A percentile compares a stretch with the other conserved stretches of the same genome.
Evolutionary conservation across 306 rosid species (phyloP).

Genomic region (Acacia acuminata): DNA sequence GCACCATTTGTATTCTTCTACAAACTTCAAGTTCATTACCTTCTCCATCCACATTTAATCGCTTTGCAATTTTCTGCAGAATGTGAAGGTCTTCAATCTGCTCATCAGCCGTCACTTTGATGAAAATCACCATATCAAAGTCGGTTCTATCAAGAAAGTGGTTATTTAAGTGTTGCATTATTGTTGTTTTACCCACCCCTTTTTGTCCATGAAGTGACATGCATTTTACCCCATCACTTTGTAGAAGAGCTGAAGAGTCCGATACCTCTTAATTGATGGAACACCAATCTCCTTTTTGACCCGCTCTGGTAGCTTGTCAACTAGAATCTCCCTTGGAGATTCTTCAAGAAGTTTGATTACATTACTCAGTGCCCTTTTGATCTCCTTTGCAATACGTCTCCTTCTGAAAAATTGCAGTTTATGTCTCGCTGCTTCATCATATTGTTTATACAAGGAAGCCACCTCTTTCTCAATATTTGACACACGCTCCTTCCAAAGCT

Average conservation of each 20-base stretch:
- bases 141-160: background rate
- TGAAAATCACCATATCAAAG: too few species aligned
- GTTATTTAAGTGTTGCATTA: background rate
- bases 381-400: too few species aligned
- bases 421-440: background rate
- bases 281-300: background rate
- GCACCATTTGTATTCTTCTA: background rate
- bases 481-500: background rate
- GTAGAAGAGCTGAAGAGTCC: background rate
- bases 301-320: background rate
- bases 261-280: background rate
- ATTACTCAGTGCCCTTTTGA: background rate
- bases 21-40: background rate
- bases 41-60: background rate
- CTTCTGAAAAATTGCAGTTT: too few species aligned
- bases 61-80: background rate
- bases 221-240: background rate
- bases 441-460: background rate
- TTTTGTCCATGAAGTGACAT: background rate
- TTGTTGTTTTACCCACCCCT: conserved; percentile 17
- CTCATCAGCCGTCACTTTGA: background rate
- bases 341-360: background rate
- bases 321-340: background rate
- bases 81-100: background rate
- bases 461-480: background rate